Percentiles rank a stretch among this genome's conserved stretches.
phyloP scores from a whole-genome alignment of 768 basidiomycete genomes.

The Lentinula raphanica region DNA sequence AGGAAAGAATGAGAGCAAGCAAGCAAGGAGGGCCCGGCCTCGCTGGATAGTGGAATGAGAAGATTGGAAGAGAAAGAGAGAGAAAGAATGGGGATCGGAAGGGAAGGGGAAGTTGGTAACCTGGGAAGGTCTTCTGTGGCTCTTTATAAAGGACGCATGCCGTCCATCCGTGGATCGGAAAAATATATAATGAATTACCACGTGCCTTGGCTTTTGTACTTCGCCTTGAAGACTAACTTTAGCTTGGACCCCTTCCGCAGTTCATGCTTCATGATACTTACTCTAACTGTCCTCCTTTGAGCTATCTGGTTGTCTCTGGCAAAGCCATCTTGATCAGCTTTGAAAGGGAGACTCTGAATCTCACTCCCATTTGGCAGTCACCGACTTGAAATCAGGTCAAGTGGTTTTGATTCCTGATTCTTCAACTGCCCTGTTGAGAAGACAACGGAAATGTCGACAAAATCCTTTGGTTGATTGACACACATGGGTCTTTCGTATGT shows the following conservation, averaged over 20 bases:
- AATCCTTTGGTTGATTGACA: too few relatives aligned
- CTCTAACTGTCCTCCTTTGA: too few relatives aligned
- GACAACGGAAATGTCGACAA: not conserved
- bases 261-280: too few relatives aligned
- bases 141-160: not conserved
- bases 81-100: slow-evolving; percentile 3
- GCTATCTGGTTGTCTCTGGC: too few relatives aligned
- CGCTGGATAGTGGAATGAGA: slow-evolving; percentile 19
- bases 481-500: too few relatives aligned
- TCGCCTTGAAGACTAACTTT: too few relatives aligned
- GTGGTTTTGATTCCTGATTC: too few relatives aligned
- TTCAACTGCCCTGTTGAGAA: slow-evolving; percentile 3
- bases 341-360: too few relatives aligned
- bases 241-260: not conserved
- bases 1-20: slow-evolving; percentile 17
- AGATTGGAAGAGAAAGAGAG: slow-evolving; percentile 16
- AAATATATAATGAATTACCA: not conserved
- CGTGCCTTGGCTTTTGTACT: not conserved
- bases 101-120: not conserved
- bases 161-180: not conserved
- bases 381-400: too few relatives aligned
- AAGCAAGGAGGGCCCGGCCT: slow-evolving; percentile 33
- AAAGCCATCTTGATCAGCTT: too few relatives aligned
- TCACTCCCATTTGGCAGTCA: too few relatives aligned
- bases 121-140: not conserved